Percentiles rank a stretch among this genome's conserved stretches.
phyloP scores from a whole-genome alignment of 1,284 basidiomycete genomes.

The Moesziomyces parantarcticus region DNA sequence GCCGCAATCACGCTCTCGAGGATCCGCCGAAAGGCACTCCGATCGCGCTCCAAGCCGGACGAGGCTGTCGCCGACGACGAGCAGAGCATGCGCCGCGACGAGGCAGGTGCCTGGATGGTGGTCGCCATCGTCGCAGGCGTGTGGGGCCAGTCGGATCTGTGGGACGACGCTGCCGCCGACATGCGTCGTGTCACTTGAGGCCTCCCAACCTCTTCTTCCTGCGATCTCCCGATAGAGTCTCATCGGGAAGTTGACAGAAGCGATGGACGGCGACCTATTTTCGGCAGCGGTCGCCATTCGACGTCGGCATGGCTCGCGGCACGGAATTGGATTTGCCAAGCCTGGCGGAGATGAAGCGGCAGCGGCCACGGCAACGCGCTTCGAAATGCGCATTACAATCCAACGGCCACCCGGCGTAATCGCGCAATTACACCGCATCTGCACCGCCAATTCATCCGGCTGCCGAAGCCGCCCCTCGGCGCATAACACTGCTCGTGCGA shows the following conservation, averaged over 20 bases:
- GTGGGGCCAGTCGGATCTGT: conserved; percentile 88
- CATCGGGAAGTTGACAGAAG: neutral
- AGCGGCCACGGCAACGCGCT: neutral
- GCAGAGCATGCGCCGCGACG: conserved; percentile 68
- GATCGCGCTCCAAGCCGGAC: conserved; percentile 8
- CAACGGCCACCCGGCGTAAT: too few relatives aligned
- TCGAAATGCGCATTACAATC: neutral
- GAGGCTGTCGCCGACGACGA: conserved; percentile 55
- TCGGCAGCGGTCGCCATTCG: neutral
- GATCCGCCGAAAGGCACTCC: conserved; percentile 28
- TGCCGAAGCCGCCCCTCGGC: neutral
- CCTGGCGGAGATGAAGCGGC: conserved; percentile 5
- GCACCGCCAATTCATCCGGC: too few relatives aligned
- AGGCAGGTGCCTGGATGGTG: conserved; percentile 84
- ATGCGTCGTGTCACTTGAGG: conserved; percentile 23
- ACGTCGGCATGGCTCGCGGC: too few relatives aligned
- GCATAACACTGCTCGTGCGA: too few relatives aligned
- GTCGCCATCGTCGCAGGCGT: conserved; percentile 77
- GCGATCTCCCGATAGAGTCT: neutral
- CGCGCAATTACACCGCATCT: neutral
- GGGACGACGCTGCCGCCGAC: conserved; percentile 74
- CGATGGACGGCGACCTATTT: neutral
- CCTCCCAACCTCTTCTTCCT: too few relatives aligned
- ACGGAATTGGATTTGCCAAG: conserved; percentile 7
- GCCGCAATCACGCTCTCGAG: conserved; percentile 70